A percentile compares a stretch with the other conserved stretches of the same genome.
These are phyloP conservation scores for Cladosporium velox DNA, from an alignment of 2,329 filamentous ascomycete species.

Conservation along the genomic window DNA sequence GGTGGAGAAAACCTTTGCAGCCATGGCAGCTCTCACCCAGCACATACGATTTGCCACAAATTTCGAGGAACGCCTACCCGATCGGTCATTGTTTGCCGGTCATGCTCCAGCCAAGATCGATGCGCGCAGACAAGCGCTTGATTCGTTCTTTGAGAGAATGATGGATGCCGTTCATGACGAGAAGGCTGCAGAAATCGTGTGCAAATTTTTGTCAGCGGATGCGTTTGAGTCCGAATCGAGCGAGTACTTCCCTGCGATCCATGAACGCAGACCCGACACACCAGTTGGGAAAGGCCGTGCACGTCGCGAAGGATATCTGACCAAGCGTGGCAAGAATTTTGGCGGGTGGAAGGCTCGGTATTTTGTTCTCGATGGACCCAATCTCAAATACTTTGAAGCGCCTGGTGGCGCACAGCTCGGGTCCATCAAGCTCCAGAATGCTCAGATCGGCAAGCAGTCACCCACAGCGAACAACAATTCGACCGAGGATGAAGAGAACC, in stretches of 20 bases:
- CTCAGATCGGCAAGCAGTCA: slow-evolving; percentile 92
- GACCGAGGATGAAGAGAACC: slow-evolving; percentile 81
- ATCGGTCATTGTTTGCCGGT: slow-evolving; percentile 82
- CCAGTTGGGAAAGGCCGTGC: slow-evolving; percentile 64
- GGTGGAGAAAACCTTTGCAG: slow-evolving; percentile 85
- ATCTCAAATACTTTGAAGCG: slow-evolving; percentile 87
- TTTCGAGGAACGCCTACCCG: slow-evolving; percentile 76
- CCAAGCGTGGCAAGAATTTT: slow-evolving; percentile 97
- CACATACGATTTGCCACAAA: slow-evolving; percentile 72
- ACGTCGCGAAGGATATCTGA: slow-evolving; percentile 84
- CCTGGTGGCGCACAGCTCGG: slow-evolving; percentile 88
- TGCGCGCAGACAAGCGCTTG: slow-evolving; percentile 75
- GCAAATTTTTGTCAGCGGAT: slow-evolving; percentile 77
- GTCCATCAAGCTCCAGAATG: slow-evolving; percentile 85
- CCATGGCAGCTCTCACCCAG: slow-evolving; percentile 78
- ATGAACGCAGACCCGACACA: slow-evolving; percentile 39
- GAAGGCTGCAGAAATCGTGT: slow-evolving; percentile 74
- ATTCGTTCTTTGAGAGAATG: slow-evolving; percentile 81
- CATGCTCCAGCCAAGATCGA: slow-evolving; percentile 94
- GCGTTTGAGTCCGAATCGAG: slow-evolving; percentile 58
- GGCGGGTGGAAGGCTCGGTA: slow-evolving; percentile 93
- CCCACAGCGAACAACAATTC: slow-evolving; percentile 59
- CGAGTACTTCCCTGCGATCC: slow-evolving; percentile 42
- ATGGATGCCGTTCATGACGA: slow-evolving; percentile 81
- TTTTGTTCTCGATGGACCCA: slow-evolving; percentile 68